Conservation (phyloP, 2,329 filamentous ascomycete genomes). For the Aspergillus uvarum region DNA sequence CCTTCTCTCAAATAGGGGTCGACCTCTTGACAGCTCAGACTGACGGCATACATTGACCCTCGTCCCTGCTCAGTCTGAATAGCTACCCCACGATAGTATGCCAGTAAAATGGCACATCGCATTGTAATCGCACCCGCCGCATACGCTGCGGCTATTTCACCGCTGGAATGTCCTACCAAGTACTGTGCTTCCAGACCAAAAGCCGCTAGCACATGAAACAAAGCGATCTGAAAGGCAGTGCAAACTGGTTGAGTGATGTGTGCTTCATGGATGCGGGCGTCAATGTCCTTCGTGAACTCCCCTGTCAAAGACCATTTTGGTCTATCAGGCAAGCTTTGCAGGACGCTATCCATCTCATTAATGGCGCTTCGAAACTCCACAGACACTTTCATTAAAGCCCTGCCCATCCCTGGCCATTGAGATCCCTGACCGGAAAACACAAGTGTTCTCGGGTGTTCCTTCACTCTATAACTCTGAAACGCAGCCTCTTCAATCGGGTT, state of each 20-base stretch:
- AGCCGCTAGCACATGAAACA: conserved; percentile 46
- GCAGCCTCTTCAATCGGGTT: not conserved
- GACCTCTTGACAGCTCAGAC: conserved; percentile 3
- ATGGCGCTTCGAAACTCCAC: conserved; percentile 6
- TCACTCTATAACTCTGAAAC: not conserved
- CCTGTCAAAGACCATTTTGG: conserved; percentile 1
- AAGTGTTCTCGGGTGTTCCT: conserved; percentile 3
- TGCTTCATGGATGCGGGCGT: not conserved
- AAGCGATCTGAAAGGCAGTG: conserved; percentile 51
- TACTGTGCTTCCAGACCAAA: conserved; percentile 42
- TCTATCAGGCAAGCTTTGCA: not conserved
- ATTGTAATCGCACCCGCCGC: conserved; percentile 35
- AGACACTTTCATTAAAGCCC: conserved; percentile 23
- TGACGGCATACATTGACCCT: conserved; percentile 15
- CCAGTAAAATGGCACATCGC: conserved; percentile 6
- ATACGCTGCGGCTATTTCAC: conserved; percentile 53
- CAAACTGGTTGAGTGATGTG: conserved; percentile 18
- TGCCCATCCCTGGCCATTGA: conserved; percentile 31
- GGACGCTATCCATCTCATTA: conserved; percentile 7
- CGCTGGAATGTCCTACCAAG: conserved; percentile 51
- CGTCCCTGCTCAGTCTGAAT: not conserved
- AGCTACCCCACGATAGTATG: conserved; percentile 17
- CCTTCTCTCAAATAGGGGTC: conserved; percentile 6
- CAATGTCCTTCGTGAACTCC: not conserved
- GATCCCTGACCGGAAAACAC: conserved; percentile 36